Evolutionary conservation across 495 filamentous ascomycete species (phyloP).

Genomic region (Xylaria castorea): DNA sequence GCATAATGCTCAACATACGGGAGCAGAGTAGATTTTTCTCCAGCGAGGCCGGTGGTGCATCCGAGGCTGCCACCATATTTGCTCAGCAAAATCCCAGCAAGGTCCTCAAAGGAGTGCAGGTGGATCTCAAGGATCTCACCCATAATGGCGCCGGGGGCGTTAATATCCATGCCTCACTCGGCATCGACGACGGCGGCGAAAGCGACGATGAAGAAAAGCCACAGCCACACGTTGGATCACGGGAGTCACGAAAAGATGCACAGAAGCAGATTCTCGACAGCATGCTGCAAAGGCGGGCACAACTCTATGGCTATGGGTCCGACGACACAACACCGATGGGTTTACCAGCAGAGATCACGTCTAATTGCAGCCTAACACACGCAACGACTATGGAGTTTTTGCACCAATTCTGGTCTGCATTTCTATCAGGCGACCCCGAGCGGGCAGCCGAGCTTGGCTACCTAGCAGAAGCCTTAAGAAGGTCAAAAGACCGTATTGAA

Average conservation of each 20-base stretch:
- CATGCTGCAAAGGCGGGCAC: constrained; percentile 58
- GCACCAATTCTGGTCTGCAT: constrained; percentile 93
- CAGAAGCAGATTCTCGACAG: constrained; percentile 63
- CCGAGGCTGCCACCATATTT: constrained; percentile 64
- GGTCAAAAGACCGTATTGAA: constrained; percentile 78
- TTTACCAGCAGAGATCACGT: constrained; percentile 68
- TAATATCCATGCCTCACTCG: constrained; percentile 64
- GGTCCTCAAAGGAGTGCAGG: constrained; percentile 68
- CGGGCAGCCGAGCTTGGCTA: constrained; percentile 77
- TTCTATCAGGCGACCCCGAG: constrained; percentile 80
- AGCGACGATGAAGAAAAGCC: constrained; percentile 64
- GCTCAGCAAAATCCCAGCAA: constrained; percentile 70
- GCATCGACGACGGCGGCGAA: constrained; percentile 70
- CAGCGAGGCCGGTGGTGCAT: constrained; percentile 58
- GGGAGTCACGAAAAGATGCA: constrained; percentile 58
- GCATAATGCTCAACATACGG: constrained; percentile 84
- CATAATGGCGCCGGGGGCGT: constrained; percentile 55
- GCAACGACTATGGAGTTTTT: constrained; percentile 93
- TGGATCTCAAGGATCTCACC: constrained; percentile 63
- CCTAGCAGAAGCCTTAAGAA: constrained; percentile 76
- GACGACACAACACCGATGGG: constrained; percentile 62
- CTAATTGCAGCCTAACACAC: constrained; percentile 81
- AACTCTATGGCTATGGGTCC: constrained; percentile 53
- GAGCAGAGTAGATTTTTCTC: constrained; percentile 84
- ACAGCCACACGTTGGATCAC: constrained; percentile 62